A percentile compares a stretch with the other conserved stretches of the same genome.
Evolutionary conservation across 2,329 filamentous ascomycete species (phyloP).

Genomic region (Diplocarpon mali): DNA sequence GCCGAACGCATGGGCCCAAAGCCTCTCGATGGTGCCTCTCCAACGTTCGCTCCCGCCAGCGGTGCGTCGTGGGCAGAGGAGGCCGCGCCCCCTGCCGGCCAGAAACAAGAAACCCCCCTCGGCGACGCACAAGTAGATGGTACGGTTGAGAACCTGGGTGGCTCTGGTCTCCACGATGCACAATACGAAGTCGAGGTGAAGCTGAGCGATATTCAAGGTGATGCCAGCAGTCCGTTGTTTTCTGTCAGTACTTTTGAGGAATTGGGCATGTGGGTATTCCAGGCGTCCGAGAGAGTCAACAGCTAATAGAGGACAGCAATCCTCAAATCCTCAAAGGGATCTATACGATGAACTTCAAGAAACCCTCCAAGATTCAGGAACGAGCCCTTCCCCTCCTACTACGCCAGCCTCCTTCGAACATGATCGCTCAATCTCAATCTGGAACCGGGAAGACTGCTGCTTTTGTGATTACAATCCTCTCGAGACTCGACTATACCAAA

Average conservation of each 20-base stretch:
- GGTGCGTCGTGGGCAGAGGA: constrained; percentile 32
- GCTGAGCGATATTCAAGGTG: constrained; percentile 76
- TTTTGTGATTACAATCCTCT: constrained; percentile 85
- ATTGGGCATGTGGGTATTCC: constrained; percentile 60
- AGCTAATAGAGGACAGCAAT: constrained; percentile 31
- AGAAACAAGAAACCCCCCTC: constrained; percentile 7
- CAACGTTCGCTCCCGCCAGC: constrained; percentile 10
- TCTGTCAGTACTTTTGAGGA: constrained; percentile 79
- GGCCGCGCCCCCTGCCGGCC: constrained; percentile 24
- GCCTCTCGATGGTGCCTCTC: constrained; percentile 11
- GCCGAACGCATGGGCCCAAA: constrained; percentile 33
- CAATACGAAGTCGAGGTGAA: constrained; percentile 88
- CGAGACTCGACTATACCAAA: constrained; percentile 65
- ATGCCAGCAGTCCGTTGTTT: constrained; percentile 77
- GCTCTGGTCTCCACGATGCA: constrained; percentile 53
- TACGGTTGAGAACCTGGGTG: constrained; percentile 30
- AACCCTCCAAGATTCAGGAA: constrained; percentile 97
- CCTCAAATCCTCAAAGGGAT: constrained; percentile 65
- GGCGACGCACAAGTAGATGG: constrained; percentile 34
- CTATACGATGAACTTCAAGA: constrained; percentile 73
- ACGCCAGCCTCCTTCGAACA: constrained; percentile 74
- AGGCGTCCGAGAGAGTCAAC: not conserved
- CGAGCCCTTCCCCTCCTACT: constrained; percentile 85
- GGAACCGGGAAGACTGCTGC: constrained; percentile 97
- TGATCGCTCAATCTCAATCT: constrained; percentile 98